Evolutionary conservation across 2,329 filamentous ascomycete species (phyloP), one percentile per base, ranked within the genome.

Genomic region (Paraconiothyrium sp.): DNA sequence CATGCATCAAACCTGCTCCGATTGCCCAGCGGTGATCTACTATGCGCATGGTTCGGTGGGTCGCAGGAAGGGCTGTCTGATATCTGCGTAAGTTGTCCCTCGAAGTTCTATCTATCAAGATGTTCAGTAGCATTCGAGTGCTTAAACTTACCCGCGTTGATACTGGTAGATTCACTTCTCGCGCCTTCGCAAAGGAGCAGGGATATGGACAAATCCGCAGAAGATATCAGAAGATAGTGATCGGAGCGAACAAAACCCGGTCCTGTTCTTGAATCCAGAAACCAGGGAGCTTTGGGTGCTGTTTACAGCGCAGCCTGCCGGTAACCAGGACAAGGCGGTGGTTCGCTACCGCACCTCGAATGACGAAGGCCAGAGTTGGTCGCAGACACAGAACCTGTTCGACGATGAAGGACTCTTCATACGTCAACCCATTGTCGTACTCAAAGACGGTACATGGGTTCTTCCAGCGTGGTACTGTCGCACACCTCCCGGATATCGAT

Each of bases 1-100:
- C 81, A 83, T 44, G 81, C 81, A 10, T 83, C 81, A 11, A 83
- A 83, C 58, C 73, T 83, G 10, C 69, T 83, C 10, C 72, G 77
- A 32, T 73, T 83, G 0, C 75, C 76, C 1, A 75, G 81, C 64
- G 75, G 74, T n/a, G 79, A 79, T 3, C 66, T 83, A 0, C 67
- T 83, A 0, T 83, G 81, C 60, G 76, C 71, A 14, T 83, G 80
- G 80, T 83, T 83, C 35, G 81, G 81, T 4, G 81, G 81, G 1
- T 81, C 78, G 0, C 81, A 83, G 60, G 81, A 83, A 66, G 81
- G 81, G 0, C 75, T 77, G 3, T 76, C 80, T 0, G 81, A 83
- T 52, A 82, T 83, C 46, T 78, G 75, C 57, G 43, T 46, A 24
- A 20, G 43, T 24, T 9, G 7, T 46, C 20, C 11, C n/a, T 46